These are phyloP conservation scores for Umbellularia californica DNA, from an alignment of 164 flowering plant genomes.

Conservation along the genomic window DNA sequence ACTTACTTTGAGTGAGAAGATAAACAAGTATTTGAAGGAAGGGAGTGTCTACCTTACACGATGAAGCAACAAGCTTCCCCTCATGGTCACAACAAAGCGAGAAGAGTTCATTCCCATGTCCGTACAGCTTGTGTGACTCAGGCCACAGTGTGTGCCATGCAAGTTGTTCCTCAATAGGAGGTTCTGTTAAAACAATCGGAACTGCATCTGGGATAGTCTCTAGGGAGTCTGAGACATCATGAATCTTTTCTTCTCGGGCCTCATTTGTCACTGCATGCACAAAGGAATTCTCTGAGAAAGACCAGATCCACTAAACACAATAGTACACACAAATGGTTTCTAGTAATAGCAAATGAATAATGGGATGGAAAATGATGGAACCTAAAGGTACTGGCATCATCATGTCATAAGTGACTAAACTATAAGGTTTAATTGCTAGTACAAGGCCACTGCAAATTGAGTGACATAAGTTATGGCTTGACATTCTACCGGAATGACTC, in stretches of 20 bases:
- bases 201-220: conserved; percentile 93
- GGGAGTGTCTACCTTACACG: conserved; percentile 69
- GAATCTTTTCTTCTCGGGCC: conserved; percentile 30
- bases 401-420: no score
- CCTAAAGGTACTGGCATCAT: no score
- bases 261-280: conserved; percentile 47
- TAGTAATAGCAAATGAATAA: no score
- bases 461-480: no score
- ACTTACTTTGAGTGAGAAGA: not conserved
- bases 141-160: conserved; percentile 98
- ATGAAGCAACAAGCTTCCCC: conserved; percentile 87
- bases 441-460: no score
- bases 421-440: no score
- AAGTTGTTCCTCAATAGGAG: conserved; percentile 93
- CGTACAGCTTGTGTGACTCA: conserved; percentile 95
- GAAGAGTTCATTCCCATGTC: conserved; percentile 97
- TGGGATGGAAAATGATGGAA: no score
- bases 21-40: not conserved
- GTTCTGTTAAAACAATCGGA: conserved; percentile 70
- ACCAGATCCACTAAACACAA: not conserved
- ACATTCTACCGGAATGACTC: no score
- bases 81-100: conserved; percentile 77
- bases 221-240: conserved; percentile 60
- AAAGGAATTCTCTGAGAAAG: conserved; percentile 1
- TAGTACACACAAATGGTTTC: not conserved